Evolutionary conservation across 148 eudicot genomes (phyloP).

Genomic region (Rhododendron mucronatum): DNA sequence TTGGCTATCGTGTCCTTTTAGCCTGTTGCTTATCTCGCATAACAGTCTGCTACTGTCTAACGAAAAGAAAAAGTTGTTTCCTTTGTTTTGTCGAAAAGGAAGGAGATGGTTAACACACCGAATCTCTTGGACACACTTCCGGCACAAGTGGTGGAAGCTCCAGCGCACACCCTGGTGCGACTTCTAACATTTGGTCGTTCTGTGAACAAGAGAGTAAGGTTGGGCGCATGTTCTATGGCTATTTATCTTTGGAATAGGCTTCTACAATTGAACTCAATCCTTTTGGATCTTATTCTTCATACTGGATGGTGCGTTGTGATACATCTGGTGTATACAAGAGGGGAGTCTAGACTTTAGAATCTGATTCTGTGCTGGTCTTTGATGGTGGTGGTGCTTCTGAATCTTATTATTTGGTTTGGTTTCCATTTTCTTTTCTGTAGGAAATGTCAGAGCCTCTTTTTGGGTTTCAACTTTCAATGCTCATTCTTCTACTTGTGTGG

Average conservation of each 20-base stretch:
- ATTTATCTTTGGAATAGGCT: neutral
- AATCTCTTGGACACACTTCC: neutral
- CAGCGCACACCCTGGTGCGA: neutral
- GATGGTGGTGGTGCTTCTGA: neutral
- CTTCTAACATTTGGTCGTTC: neutral
- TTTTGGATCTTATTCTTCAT: neutral
- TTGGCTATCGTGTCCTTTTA: neutral
- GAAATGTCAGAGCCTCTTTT: neutral
- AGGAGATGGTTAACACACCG: neutral
- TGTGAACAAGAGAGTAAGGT: neutral
- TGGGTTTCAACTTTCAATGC: too few relatives aligned
- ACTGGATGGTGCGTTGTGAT: neutral
- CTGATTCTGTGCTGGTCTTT: neutral
- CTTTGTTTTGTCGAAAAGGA: neutral
- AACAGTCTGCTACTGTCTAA: neutral
- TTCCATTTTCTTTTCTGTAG: neutral
- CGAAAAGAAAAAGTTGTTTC: neutral
- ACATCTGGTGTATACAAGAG: neutral
- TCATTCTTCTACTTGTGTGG: neutral
- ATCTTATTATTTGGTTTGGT: neutral
- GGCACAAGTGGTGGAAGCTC: neutral
- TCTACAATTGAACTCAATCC: neutral
- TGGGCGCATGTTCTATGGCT: neutral
- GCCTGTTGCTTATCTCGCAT: neutral
- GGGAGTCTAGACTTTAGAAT: neutral